Evolutionary conservation across 129 eudicot species (phyloP).

Genomic region (Arctium lappa): DNA sequence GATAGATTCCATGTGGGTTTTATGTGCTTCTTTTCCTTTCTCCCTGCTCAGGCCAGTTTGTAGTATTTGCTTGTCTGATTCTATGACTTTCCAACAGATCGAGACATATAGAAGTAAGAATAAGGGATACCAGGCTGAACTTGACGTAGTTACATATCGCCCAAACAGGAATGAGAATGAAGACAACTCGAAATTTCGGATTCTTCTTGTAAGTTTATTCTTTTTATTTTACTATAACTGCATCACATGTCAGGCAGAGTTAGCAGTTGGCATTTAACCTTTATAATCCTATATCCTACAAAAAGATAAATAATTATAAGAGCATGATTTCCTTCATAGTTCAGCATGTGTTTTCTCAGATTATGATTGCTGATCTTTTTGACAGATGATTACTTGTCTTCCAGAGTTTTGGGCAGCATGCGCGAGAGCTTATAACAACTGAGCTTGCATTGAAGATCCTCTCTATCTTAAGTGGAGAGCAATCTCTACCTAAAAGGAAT

Average conservation of each 20-base stretch:
- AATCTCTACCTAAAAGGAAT: slow-evolving; percentile 76
- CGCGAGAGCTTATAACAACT: slow-evolving; percentile 92
- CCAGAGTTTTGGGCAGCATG: slow-evolving; percentile 99
- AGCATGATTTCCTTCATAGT: slow-evolving; percentile 8
- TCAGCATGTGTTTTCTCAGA: slow-evolving; percentile 59
- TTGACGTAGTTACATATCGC: slow-evolving; percentile 77
- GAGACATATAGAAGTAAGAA: slow-evolving; percentile 58
- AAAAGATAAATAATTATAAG: slow-evolving; percentile 16
- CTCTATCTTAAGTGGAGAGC: slow-evolving; percentile 91
- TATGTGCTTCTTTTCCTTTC: neutral
- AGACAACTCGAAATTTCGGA: slow-evolving; percentile 75
- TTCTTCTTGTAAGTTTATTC: slow-evolving; percentile 77
- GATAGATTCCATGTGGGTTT: slow-evolving; percentile 68
- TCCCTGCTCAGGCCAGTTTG: neutral
- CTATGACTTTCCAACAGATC: slow-evolving; percentile 42
- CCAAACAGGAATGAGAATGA: slow-evolving; percentile 55
- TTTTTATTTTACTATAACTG: slow-evolving; percentile 8
- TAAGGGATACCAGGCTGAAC: slow-evolving; percentile 74
- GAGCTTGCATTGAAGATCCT: slow-evolving; percentile 92
- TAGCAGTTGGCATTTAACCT: slow-evolving; percentile 8
- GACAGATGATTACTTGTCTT: slow-evolving; percentile 99
- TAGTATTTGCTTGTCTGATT: slow-evolving; percentile 15
- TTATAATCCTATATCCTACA: neutral
- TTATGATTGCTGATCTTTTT: slow-evolving; percentile 91
- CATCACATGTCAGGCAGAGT: slow-evolving; percentile 17